phyloP scores from a whole-genome alignment of 139 green algal species.

The Edaphochlamys debaryana region DNA sequence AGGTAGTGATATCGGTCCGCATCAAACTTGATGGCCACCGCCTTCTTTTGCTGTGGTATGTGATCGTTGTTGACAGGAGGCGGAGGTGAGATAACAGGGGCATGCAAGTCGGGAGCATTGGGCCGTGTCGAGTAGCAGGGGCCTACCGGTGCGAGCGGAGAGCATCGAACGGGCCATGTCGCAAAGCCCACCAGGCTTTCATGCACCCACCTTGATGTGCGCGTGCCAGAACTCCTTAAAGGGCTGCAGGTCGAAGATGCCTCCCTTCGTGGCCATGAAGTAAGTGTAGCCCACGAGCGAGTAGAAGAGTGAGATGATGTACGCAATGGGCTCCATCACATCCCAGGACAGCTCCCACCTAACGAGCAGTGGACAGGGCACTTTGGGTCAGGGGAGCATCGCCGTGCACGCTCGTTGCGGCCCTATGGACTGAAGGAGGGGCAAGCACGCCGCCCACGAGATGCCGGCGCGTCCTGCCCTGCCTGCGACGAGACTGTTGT shows the following conservation, averaged over 20 bases:
- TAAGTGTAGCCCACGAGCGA: slow-evolving; percentile 47
- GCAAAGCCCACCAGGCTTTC: too few relatives aligned
- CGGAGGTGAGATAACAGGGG: background rate
- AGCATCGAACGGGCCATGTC: too few relatives aligned
- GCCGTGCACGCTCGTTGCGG: background rate
- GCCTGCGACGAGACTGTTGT: too few relatives aligned
- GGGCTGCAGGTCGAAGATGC: slow-evolving; percentile 45
- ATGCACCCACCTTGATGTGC: slow-evolving; percentile 33
- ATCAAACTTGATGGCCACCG: background rate
- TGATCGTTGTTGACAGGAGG: too few relatives aligned
- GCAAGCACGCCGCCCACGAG: too few relatives aligned
- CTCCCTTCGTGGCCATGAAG: slow-evolving; percentile 48
- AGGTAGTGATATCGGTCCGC: slow-evolving; percentile 21
- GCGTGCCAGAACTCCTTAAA: slow-evolving; percentile 41
- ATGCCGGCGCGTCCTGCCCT: too few relatives aligned
- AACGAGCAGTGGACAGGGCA: background rate
- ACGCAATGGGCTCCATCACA: slow-evolving; percentile 46
- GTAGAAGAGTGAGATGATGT: slow-evolving; percentile 59
- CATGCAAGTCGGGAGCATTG: too few relatives aligned
- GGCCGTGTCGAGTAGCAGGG: too few relatives aligned
- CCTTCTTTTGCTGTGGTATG: slow-evolving; percentile 1
- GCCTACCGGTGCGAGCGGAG: too few relatives aligned
- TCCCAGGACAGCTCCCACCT: slow-evolving; percentile 39
- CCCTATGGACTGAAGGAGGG: too few relatives aligned
- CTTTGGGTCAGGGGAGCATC: too few relatives aligned